Base-by-base conservation (phyloP, 768 basidiomycete species). In the Lactifluus hygrophoroides region DNA sequence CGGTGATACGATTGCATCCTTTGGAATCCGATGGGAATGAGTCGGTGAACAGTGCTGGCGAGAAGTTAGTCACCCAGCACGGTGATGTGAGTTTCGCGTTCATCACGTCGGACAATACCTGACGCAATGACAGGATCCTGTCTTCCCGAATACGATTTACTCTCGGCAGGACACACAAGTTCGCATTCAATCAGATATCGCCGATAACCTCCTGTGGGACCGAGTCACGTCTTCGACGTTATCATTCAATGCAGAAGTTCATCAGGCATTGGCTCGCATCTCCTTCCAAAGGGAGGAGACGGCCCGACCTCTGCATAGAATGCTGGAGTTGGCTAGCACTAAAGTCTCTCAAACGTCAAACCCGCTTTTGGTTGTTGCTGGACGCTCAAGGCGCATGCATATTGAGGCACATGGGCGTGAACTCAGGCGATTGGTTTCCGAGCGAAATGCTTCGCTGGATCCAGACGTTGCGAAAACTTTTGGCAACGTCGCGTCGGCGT, bases 121-220 rank as follows among this genome's bases (percentile, higher is more conserved):
- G 25, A 56, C 49, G 28, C 17, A 16, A 54, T 45, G 47, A 38
- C 34, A 83, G 81, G 77, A 77, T 3, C 63, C 75, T 9, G 74
- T 73, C 6, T 78, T 80, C 45, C 75, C 80, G 1, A 88, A 91
- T 62, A 93, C 91, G 0, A 70, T 89, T 0, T 93, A 93, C 60
- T 86, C 80, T 0, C 73, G 79, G 27, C 71, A 75, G 5, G 83
- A 74, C 56, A 87, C 89, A 5, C 77, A 85, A 65, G 83, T 77
- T 11, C 78, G 79, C 6, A 71, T 96, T 13, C 81, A 80, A 3
- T 94, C 90, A 0, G 82, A 88, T 21, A 88, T 88, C 1, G 91
- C 91, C 1, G 94, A 97, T 69, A 82, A 84, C 65, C 63, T 94
- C 27, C 66, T 82, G 21, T 94, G 93, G 91, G 75, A 78, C 1